Base-by-base conservation (phyloP, 78 protist genomes). In the Abeoforma whisleri region DNA sequence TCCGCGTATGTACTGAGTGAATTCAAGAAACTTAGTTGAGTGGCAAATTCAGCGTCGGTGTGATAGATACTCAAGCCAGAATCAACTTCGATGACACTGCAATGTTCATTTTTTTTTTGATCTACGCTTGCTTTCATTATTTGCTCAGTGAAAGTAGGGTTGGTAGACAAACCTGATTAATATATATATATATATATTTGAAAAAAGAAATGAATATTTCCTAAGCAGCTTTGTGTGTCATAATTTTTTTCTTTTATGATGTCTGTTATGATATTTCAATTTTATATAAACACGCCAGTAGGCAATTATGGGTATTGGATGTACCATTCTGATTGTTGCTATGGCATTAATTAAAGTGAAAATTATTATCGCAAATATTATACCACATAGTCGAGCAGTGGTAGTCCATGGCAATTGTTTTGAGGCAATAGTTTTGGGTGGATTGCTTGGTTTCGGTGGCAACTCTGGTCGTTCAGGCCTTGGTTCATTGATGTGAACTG, bases 71-170 rank as follows among this genome's bases (percentile, higher is more conserved):
- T 57, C 25, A 79, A 57, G 68, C 83, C 62, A 16, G 83, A 32
- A 79, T 79, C 83, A 38, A 79, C 40, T 79, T 79, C 83, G 16
- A 79, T 35, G n/a, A 79, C 83, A 30, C 76, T 57, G 34, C 83
- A 79, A 57, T n/a, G n/a, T 34, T 79, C 68, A 16, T 35, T 16
- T 57, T 0, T 79, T 28, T 19, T 8, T 0, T 79, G 35, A 12
- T 39, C 68, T 22, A 79, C 57, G 23, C 0, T 31, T 5, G 68
- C 37, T 19, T 79, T 2, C 83, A 79, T 57, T 39, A 16, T 5
- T 33, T 19, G 23, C 16, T 33, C n/a, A 0, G 33, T 79, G 16
- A 30, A 31, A 30, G 83, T 33, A 0, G 34, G 33, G 16, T 38
- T 79, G 19, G n/a, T 31, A 79, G 76, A 57, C 68, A 79, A 12